phyloP scores from a whole-genome alignment of 73 alveolate genomes.

The Stentor roeselii region DNA sequence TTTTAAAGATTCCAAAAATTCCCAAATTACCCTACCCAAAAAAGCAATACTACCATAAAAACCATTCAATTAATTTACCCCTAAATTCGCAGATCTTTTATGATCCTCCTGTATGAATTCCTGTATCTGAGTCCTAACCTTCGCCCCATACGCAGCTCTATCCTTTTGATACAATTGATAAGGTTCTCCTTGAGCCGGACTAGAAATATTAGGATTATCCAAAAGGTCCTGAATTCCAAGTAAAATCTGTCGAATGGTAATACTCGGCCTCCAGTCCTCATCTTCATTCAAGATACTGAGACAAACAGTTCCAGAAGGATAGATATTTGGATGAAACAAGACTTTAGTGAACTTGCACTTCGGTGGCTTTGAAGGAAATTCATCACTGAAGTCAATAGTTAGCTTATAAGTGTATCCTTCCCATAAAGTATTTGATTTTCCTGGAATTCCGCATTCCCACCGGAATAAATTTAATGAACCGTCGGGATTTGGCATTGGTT shows the following conservation, averaged over 20 bases:
- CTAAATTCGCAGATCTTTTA: too few relatives aligned
- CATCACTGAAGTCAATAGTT: conserved; percentile 89
- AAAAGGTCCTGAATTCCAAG: conserved; percentile 84
- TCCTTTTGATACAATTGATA: conserved; percentile 72
- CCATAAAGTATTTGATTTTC: conserved; percentile 93
- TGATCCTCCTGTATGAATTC: too few relatives aligned
- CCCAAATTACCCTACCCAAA: too few relatives aligned
- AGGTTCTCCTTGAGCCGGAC: conserved; percentile 95
- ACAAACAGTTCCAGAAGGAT: conserved; percentile 97
- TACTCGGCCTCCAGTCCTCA: conserved; percentile 97
- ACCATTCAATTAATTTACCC: too few relatives aligned
- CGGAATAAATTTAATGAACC: conserved; percentile 63
- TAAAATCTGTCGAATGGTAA: conserved; percentile 80
- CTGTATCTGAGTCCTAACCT: too few relatives aligned
- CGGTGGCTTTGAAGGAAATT: conserved; percentile 95
- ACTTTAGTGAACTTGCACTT: conserved; percentile 90
- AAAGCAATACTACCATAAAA: too few relatives aligned
- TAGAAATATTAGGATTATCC: conserved; percentile 83
- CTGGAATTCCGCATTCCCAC: conserved; percentile 97
- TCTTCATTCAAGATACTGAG: conserved; percentile 93
- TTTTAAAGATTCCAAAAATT: too few relatives aligned
- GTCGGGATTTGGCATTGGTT: conserved; percentile 54
- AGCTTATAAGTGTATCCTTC: conserved; percentile 93
- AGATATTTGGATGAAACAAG: conserved; percentile 86
- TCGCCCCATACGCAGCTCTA: conserved; percentile 70